Evolutionary conservation across 2,329 filamentous ascomycete species (phyloP).

Genomic region (Whalleya microplaca): DNA sequence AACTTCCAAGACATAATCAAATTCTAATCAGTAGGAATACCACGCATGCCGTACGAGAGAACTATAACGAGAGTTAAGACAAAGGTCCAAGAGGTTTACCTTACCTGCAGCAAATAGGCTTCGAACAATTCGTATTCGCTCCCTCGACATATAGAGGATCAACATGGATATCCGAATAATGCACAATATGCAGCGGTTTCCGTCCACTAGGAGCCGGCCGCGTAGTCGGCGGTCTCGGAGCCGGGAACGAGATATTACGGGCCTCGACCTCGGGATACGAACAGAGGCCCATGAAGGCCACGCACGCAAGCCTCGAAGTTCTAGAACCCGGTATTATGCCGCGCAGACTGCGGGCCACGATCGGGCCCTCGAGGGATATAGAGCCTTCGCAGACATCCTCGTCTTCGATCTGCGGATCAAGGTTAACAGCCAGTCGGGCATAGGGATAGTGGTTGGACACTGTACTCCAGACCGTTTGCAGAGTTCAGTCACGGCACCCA

Average conservation of each 20-base stretch:
- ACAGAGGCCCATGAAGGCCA: slow-evolving; percentile 58
- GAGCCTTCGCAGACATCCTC: slow-evolving; percentile 59
- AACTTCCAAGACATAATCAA: background rate
- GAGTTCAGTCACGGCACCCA: slow-evolving; percentile 25
- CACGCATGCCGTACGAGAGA: background rate
- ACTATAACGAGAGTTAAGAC: background rate
- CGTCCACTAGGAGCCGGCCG: slow-evolving; percentile 48
- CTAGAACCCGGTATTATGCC: slow-evolving; percentile 52
- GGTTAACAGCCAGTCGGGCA: slow-evolving; percentile 10
- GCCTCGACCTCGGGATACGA: slow-evolving; percentile 49
- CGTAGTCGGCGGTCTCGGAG: slow-evolving; percentile 40
- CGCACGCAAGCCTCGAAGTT: slow-evolving; percentile 55
- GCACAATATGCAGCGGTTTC: slow-evolving; percentile 56
- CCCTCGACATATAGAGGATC: slow-evolving; percentile 59
- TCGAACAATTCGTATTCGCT: slow-evolving; percentile 57
- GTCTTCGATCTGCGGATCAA: slow-evolving; percentile 48
- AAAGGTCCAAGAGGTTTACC: slow-evolving; percentile 9
- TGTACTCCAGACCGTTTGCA: slow-evolving; percentile 31
- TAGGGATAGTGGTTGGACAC: background rate
- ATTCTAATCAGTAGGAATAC: background rate
- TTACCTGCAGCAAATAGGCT: slow-evolving; percentile 62
- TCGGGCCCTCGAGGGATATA: slow-evolving; percentile 55
- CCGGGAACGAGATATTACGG: slow-evolving; percentile 49
- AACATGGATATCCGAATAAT: slow-evolving; percentile 64
- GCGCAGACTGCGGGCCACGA: slow-evolving; percentile 53